Conservation (phyloP, 345 rosid species). For the Sisymbrium altissimum region DNA sequence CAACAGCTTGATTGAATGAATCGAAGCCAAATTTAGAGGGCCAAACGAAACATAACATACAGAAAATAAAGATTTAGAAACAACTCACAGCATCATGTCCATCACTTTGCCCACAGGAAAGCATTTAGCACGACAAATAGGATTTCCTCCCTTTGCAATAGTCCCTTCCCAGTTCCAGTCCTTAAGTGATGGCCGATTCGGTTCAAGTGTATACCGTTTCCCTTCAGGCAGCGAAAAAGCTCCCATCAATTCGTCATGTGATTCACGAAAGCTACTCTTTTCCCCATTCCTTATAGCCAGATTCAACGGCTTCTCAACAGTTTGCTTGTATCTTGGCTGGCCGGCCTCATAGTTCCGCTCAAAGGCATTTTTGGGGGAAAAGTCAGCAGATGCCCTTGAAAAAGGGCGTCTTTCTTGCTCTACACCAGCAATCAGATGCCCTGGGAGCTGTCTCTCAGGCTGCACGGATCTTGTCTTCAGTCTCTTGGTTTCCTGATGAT, state of each 20-base stretch:
- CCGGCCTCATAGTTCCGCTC: constrained; percentile 44
- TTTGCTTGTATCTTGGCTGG: constrained; percentile 48
- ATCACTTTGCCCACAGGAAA: constrained; percentile 90
- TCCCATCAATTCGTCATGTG: constrained; percentile 51
- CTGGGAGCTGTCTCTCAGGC: constrained; percentile 67
- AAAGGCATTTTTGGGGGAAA: constrained; percentile 46
- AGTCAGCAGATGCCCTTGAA: constrained; percentile 50
- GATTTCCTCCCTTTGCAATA: constrained; percentile 91
- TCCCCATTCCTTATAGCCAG: constrained; percentile 42
- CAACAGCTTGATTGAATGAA: background rate
- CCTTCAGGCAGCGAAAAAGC: constrained; percentile 51
- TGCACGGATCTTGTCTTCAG: constrained; percentile 55
- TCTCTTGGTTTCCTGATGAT: constrained; percentile 61
- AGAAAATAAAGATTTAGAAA: background rate
- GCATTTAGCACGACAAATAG: constrained; percentile 85
- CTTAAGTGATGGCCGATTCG: constrained; percentile 49
- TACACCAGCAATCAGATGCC: constrained; percentile 54
- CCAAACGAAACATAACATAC: background rate
- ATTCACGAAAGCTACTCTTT: constrained; percentile 45
- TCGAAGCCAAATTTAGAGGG: background rate
- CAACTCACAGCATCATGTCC: constrained; percentile 74
- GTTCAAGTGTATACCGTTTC: constrained; percentile 57
- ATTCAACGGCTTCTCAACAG: constrained; percentile 36
- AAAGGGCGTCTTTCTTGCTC: constrained; percentile 51
- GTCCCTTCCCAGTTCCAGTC: constrained; percentile 99